Evolutionary conservation across 257 asterid species (phyloP).

Genomic region (Nicotiana noctiflora): DNA sequence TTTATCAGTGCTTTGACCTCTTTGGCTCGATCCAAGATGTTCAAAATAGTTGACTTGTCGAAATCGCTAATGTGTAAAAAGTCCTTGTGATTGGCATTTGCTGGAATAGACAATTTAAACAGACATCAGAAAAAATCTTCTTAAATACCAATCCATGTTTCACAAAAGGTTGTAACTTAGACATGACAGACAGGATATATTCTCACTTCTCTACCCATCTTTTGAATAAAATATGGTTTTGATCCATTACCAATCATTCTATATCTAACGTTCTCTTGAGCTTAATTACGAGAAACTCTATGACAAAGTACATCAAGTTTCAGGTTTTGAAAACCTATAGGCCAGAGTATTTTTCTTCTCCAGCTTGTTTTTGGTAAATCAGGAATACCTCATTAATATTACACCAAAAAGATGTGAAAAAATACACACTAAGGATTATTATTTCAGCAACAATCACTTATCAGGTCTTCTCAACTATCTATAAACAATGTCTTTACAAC

Average conservation of each 20-base stretch:
- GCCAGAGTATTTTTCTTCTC: neutral
- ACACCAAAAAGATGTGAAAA: neutral
- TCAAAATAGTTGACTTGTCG: slow-evolving; percentile 66
- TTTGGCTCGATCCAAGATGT: slow-evolving; percentile 70
- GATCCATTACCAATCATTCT: neutral
- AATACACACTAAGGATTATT: neutral
- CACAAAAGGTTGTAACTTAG: neutral
- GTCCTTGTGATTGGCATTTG: slow-evolving; percentile 59
- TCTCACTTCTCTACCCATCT: neutral
- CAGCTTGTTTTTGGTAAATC: neutral
- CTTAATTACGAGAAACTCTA: neutral
- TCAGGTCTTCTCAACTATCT: neutral
- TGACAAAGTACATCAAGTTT: neutral
- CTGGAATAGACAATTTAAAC: slow-evolving; percentile 32
- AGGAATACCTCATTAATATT: neutral
- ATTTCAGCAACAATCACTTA: neutral
- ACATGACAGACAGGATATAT: neutral
- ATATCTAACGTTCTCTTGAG: neutral
- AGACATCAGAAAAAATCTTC: neutral
- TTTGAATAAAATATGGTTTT: neutral
- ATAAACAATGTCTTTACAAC: neutral
- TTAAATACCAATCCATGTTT: neutral
- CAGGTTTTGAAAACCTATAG: neutral
- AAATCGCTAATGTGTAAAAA: slow-evolving; percentile 79
- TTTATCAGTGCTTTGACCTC: slow-evolving; percentile 83